Conservation (phyloP, 2,329 filamentous ascomycete genomes). For the Orbilia oligospora region DNA sequence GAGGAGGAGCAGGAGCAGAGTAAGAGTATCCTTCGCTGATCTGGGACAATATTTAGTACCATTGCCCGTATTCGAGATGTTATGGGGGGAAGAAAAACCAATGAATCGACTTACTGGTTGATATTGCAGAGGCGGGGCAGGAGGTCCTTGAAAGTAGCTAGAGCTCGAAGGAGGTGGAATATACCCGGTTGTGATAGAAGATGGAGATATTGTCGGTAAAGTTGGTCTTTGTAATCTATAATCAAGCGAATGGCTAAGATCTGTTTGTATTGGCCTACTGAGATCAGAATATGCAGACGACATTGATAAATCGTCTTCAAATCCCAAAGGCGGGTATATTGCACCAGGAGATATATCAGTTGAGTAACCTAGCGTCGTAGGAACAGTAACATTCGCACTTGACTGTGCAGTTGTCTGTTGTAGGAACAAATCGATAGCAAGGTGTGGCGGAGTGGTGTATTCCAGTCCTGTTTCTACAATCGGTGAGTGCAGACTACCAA, state of each 20-base stretch:
- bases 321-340: neutral
- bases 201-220: neutral
- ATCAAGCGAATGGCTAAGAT: neutral
- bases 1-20: conserved; percentile 5
- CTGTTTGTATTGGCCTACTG: neutral
- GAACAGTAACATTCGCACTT: conserved; percentile 9
- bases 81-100: neutral
- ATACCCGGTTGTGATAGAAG: conserved; percentile 7
- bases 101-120: neutral
- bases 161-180: neutral
- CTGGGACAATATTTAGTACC: neutral
- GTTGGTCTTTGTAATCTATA: neutral
- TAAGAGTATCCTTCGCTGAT: neutral
- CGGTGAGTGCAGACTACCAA: conserved; percentile 18
- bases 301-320: neutral
- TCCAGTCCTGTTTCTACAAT: conserved; percentile 11
- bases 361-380: neutral
- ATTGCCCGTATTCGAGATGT: neutral
- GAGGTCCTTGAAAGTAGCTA: neutral
- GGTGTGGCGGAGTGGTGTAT: conserved; percentile 15
- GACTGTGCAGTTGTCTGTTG: conserved; percentile 21
- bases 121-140: too few species aligned
- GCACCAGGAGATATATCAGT: neutral
- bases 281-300: neutral
- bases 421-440: conserved; percentile 42